Percentiles rank a stretch among this genome's conserved stretches.
phyloP scores from a whole-genome alignment of 345 rosid species.

The Noccaea bulbosa region DNA sequence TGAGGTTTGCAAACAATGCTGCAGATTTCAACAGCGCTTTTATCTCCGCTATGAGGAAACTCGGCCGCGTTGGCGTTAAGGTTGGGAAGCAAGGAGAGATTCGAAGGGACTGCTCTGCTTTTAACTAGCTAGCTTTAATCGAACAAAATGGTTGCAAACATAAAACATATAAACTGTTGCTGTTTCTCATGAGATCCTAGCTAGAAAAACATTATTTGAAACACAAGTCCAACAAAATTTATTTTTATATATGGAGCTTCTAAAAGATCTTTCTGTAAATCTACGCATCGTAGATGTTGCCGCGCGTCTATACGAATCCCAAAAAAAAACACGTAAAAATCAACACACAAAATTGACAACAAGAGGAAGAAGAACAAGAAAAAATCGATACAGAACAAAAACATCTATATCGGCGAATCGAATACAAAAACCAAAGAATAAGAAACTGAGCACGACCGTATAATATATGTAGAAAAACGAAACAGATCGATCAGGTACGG shows the following conservation, averaged over 20 bases:
- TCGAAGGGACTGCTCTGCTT: constrained; percentile 64
- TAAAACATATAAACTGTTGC: not conserved
- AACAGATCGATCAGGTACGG: constrained; percentile 42
- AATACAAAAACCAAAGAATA: constrained; percentile 42
- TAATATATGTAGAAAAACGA: not conserved
- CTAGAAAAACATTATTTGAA: constrained; percentile 1
- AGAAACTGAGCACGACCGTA: constrained; percentile 31
- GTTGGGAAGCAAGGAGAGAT: constrained; percentile 70
- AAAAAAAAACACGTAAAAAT: constrained; percentile 17
- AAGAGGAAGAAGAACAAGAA: constrained; percentile 10
- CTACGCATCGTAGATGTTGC: constrained; percentile 24
- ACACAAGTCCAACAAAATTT: not conserved
- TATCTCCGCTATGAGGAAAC: constrained; percentile 65
- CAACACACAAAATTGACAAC: constrained; percentile 28
- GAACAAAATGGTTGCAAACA: not conserved
- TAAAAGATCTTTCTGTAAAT: constrained; percentile 19
- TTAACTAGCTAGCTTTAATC: constrained; percentile 47
- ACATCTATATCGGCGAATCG: constrained; percentile 26
- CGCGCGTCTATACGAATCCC: constrained; percentile 16
- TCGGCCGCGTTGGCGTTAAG: constrained; percentile 74
- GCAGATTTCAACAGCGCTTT: constrained; percentile 68
- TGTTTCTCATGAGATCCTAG: too few relatives aligned
- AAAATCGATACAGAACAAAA: constrained; percentile 36
- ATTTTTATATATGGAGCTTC: constrained; percentile 14
- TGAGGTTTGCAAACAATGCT: constrained; percentile 58